Evolutionary conservation across 2,329 filamentous ascomycete genomes (phyloP), one percentile per base, ranked within the genome.

Genomic region (Phoma herbarum): DNA sequence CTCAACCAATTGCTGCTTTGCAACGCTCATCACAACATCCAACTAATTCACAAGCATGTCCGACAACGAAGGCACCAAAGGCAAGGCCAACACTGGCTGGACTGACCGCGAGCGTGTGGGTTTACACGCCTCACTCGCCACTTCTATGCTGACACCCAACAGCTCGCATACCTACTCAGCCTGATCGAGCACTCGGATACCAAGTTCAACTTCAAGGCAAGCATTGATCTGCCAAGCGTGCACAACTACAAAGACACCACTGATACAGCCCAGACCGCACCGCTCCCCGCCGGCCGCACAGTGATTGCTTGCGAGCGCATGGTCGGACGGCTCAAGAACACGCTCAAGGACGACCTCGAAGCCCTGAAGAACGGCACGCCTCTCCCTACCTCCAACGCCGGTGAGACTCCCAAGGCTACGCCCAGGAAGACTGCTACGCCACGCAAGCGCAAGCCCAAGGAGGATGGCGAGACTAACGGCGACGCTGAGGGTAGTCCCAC

Each of bases 271-370:
- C 49, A 70, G 66, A 53, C 33, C n/a, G 53, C 65, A 3, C 68
- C 67, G 0, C 61, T 60, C 23, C 66, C 68, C 2, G 12, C 28
- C 14, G 61, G 62, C 35, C 64, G 67, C 44, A 51, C 58, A 22
- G 35, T 56, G 18, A 66, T 68, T 43, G 66, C 68, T 2, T 71
- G 68, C 48, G 50, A 69, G 52, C 63, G 61, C 45, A 71, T 71
- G 67, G 11, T 68, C 3, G 47, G 52, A 1, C 65, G 68, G 2
- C 64, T 71, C 35, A 68, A 65, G 52, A 51, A 3, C 14, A 51
- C 57, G 9, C 45, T 61, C 45, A 66, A 66, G 35, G 47, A 18
- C 14, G 66, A 71, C 29, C 57, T 71, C 2, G 64, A 61, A 16
- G 64, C 59, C 23, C 49, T 69, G 2, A 60, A 62, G 43, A 42